These are phyloP conservation scores for Penicillium chermesinum DNA, from an alignment of 495 filamentous ascomycete genomes.

Conservation along the genomic window DNA sequence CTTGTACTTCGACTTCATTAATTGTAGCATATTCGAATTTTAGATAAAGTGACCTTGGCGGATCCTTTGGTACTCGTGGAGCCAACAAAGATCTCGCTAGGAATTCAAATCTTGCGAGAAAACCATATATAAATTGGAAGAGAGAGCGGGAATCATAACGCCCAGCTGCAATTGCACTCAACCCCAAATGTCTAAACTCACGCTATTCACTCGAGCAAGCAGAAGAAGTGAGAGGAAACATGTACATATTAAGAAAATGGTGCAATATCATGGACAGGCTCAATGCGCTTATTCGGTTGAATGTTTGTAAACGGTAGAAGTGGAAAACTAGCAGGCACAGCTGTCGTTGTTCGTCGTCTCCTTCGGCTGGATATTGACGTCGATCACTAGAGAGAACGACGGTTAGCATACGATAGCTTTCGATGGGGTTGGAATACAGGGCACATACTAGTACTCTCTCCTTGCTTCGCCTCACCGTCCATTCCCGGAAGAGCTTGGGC, in stretches of 20 bases:
- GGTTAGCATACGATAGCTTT: slow-evolving; percentile 12
- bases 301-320: slow-evolving; percentile 6
- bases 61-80: not conserved
- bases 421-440: not conserved
- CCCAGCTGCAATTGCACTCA: slow-evolving; percentile 15
- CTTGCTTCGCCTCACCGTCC: slow-evolving; percentile 72
- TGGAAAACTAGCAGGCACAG: slow-evolving; percentile 63
- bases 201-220: slow-evolving; percentile 25
- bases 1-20: slow-evolving; percentile 27
- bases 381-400: slow-evolving; percentile 63
- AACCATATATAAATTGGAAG: slow-evolving; percentile 11
- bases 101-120: not conserved
- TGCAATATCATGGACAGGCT: slow-evolving; percentile 39
- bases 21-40: slow-evolving; percentile 22
- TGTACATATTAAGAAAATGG: slow-evolving; percentile 39
- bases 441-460: slow-evolving; percentile 57
- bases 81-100: not conserved
- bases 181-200: slow-evolving; percentile 23
- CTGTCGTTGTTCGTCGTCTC: slow-evolving; percentile 68
- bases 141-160: slow-evolving; percentile 20
- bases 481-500: slow-evolving; percentile 96
- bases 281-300: slow-evolving; percentile 31
- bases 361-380: slow-evolving; percentile 82
- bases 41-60: slow-evolving; percentile 12
- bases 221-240: slow-evolving; percentile 28